These are phyloP conservation scores for Stevia rebaudiana DNA, from an alignment of 140 eudicot genomes.

Conservation along the genomic window DNA sequence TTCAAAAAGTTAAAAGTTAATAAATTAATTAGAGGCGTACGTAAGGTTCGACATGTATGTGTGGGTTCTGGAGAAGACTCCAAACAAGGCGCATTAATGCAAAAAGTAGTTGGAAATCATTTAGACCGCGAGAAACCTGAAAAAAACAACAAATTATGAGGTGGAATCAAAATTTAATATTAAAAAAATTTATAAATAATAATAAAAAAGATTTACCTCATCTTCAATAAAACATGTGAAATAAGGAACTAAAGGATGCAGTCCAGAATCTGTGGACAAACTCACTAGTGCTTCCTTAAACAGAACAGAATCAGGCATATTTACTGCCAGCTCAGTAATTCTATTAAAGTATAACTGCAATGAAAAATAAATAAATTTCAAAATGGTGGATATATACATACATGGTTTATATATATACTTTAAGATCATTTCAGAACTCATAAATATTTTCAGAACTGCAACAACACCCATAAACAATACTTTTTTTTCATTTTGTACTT, in stretches of 20 bases:
- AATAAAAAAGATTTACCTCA: slow-evolving; percentile 36
- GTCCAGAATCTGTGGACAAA: slow-evolving; percentile 72
- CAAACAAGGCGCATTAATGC: slow-evolving; percentile 68
- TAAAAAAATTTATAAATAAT: slow-evolving; percentile 4
- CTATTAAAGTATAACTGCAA: slow-evolving; percentile 57
- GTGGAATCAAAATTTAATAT: neutral
- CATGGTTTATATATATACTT: too few relatives aligned
- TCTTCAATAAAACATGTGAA: slow-evolving; percentile 66
- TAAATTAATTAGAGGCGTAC: slow-evolving; percentile 24
- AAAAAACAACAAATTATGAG: neutral
- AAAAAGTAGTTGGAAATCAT: slow-evolving; percentile 48
- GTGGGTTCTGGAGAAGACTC: slow-evolving; percentile 71
- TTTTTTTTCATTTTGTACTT: too few relatives aligned
- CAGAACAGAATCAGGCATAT: slow-evolving; percentile 49
- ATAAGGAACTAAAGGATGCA: slow-evolving; percentile 67
- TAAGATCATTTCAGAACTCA: too few relatives aligned
- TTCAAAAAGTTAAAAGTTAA: neutral
- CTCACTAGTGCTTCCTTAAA: slow-evolving; percentile 62
- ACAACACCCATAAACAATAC: too few relatives aligned
- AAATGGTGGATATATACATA: neutral
- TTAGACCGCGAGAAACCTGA: slow-evolving; percentile 64
- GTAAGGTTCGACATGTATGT: slow-evolving; percentile 62
- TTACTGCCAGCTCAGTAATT: slow-evolving; percentile 55
- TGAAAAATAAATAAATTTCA: slow-evolving; percentile 13
- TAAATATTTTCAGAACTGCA: too few relatives aligned